Base-by-base conservation (phyloP, 176 grass and related monocot genomes). In the Ampelocalamus luodianensis region DNA sequence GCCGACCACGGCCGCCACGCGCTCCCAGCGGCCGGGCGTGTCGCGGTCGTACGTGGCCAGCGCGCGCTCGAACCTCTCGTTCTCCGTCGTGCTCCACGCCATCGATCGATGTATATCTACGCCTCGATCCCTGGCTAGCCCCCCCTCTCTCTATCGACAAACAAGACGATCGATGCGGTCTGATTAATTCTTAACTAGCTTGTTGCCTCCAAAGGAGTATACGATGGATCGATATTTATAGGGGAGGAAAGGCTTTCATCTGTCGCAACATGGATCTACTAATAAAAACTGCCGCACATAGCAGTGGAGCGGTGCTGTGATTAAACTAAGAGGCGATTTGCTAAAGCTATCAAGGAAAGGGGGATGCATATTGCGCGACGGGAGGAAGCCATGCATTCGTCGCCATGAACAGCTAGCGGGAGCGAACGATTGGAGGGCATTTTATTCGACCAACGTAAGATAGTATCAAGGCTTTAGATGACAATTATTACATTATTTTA, bases 61-160 rank as follows among this genome's bases (percentile, higher is more conserved):
- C 69, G 90, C 90, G 63, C 58, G 65, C 90, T 92, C 90, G 50
- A 92, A 92, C 51, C 63, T 81, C 51, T 76, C 85, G 90, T 92
- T 92, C 69, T 92, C 78, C 66, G 71, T 49, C 13, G 2, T 29
- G 56, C 79, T 89, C 90, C 90, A 92, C 65, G 46, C 72, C 89
- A 87, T 87, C 20, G n/a, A 61, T 54, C 20, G 27, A n/a, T 15
- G n/a, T 1, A 12, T 24, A 12, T 24, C 16, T 12, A 7, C 50
- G 22, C 29, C 72, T 44, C 74, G 24, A 15, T 64, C 26, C 12
- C 22, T 34, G 32, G 32, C 13, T 16, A 51, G 50, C 14, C 15
- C 61, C 15, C 61, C 32, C 38, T 29, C 56, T 0, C 75, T 17
- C 36, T 44, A 12, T 16, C 17, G 10, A 32, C 27, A 22, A 12